Evolutionary conservation across 768 basidiomycete species (phyloP), one percentile per base, ranked within the genome.

Genomic region (Xerocomus potaroensis): DNA sequence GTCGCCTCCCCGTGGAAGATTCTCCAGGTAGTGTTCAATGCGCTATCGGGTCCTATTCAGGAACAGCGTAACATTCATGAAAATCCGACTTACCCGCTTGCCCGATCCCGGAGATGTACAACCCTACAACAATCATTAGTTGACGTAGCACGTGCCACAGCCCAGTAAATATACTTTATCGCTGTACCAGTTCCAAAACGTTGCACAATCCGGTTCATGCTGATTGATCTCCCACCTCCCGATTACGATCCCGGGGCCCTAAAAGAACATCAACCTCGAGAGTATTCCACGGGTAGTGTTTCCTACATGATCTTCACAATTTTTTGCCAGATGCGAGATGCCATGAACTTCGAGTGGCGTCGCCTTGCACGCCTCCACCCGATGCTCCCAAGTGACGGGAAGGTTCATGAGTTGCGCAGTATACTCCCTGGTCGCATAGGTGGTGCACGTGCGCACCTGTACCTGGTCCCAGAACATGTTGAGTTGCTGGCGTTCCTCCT

Each of bases 11-110:
- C 5, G 3, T 7, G 60, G 64, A 14, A 69, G 54, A 14, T 63
- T 60, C n/a, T 59, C 56, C 8, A 69, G 40, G 35, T 53, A 61
- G 2, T 63, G 59, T 18, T 68, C 63, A 42, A 66, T 57, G 22
- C 55, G 57, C 64, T 68, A 39, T 1, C 1, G 14, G 3, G 8
- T n/a, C 16, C 11, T 2, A 8, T 16, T 30, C 10, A 27, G 29
- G 9, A 48, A 22, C 14, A 22, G 12, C 34, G 3, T 5, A 19
- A 19, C 0, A 5, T 8, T 18, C 7, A 18, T 11, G 3, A 32
- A 14, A 30, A n/a, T 12, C 9, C 4, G 23, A 31, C 55, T 48
- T 26, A 56, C 67, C 50, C 61, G 48, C 32, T 45, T 59, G 12
- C 55, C 57, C 4, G 63, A 65, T 16, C 50, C 49, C 3, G 37